Evolutionary conservation across 2,329 filamentous ascomycete species (phyloP).

Genomic region (Phaeosphaeriaceae sp.): DNA sequence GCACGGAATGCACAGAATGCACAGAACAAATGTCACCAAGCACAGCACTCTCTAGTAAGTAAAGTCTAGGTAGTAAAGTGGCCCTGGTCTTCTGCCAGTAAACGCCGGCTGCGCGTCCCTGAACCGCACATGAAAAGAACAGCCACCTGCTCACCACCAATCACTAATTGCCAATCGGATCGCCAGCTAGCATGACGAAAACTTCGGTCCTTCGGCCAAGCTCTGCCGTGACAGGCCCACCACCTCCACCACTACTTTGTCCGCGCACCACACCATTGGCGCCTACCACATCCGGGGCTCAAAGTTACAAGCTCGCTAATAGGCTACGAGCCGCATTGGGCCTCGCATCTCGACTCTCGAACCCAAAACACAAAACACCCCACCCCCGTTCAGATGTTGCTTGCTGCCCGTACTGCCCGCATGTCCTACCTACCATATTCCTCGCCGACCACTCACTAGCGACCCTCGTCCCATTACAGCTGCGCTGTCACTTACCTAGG

Average conservation of each 20-base stretch:
- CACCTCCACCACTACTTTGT: conserved; percentile 8
- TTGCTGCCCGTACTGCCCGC: too few relatives aligned
- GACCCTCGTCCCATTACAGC: too few relatives aligned
- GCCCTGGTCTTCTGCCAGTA: too few relatives aligned
- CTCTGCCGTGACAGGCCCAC: conserved; percentile 11
- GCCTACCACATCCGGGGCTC: conserved; percentile 9
- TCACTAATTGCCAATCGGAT: conserved; percentile 26
- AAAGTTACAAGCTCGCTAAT: neutral
- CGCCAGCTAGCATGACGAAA: conserved; percentile 8
- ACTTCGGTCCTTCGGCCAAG: conserved; percentile 14
- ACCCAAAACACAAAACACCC: neutral
- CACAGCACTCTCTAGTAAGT: too few relatives aligned
- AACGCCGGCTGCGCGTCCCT: conserved; percentile 8
- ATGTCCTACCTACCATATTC: too few relatives aligned
- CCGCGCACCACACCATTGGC: conserved; percentile 13
- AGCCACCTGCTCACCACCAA: conserved; percentile 6
- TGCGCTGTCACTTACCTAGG: too few relatives aligned
- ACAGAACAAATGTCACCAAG: too few relatives aligned
- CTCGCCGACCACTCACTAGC: too few relatives aligned
- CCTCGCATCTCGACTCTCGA: neutral
- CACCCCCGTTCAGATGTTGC: neutral
- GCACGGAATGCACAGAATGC: too few relatives aligned
- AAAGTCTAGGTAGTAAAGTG: too few relatives aligned
- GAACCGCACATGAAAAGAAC: conserved; percentile 7
- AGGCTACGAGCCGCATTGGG: too few relatives aligned